Conservation (phyloP, 257 asterid genomes). For the Anisodus acutangulus region DNA sequence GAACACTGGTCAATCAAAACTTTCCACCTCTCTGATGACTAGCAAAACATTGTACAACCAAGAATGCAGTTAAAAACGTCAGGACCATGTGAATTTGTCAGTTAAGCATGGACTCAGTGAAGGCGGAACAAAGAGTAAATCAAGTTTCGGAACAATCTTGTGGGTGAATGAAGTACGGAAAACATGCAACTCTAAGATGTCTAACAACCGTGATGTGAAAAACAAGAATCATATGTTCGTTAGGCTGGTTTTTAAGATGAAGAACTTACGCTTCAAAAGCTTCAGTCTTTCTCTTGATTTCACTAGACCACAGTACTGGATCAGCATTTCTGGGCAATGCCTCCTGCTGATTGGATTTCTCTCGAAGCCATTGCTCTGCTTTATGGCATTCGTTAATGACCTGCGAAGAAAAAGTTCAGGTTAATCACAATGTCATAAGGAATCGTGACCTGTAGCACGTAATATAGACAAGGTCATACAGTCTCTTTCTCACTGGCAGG, state of each 20-base stretch:
- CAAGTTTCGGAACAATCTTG: neutral
- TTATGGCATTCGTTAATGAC: constrained; percentile 71
- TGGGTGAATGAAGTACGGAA: neutral
- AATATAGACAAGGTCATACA: constrained; percentile 48
- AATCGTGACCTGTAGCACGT: constrained; percentile 10
- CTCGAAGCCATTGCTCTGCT: constrained; percentile 87
- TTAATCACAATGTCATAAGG: constrained; percentile 17
- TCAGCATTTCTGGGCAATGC: constrained; percentile 72
- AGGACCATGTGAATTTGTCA: neutral
- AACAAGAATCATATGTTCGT: constrained; percentile 29
- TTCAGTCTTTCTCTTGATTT: constrained; percentile 67
- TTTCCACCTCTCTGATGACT: neutral
- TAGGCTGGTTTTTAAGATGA: constrained; percentile 26
- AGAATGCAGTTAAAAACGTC: constrained; percentile 1
- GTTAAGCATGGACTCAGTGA: neutral
- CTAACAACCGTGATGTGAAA: neutral
- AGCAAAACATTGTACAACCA: neutral
- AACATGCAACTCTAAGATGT: neutral
- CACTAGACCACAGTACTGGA: constrained; percentile 79
- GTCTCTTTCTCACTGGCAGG: constrained; percentile 70
- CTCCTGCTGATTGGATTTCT: constrained; percentile 76
- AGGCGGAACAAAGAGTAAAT: constrained; percentile 1
- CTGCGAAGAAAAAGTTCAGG: constrained; percentile 50
- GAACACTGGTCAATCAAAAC: constrained; percentile 18
- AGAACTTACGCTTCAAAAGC: constrained; percentile 72